A percentile compares a stretch with the other conserved stretches of the same genome.
These are phyloP conservation scores for Magnolia sinica DNA, from an alignment of 164 flowering plant species.

Conservation along the genomic window DNA sequence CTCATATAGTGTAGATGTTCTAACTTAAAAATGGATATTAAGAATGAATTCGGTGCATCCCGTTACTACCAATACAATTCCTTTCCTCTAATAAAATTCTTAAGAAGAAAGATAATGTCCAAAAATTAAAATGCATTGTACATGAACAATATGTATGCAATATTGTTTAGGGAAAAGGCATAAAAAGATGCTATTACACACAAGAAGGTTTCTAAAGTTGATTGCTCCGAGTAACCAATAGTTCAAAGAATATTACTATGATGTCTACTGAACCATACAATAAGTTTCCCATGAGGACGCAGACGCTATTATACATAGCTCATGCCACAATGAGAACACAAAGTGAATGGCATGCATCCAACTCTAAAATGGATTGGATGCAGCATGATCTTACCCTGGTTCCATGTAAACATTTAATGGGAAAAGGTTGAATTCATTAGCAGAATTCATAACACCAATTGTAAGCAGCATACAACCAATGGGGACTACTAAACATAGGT, in stretches of 20 bases:
- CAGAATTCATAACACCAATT: neutral
- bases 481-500: constrained; percentile 3
- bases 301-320: neutral
- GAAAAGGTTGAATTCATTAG: neutral
- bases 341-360: neutral
- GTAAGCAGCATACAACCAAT: neutral
- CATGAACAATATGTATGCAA: neutral
- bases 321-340: neutral
- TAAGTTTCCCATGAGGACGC: neutral
- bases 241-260: neutral
- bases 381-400: neutral
- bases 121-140: neutral
- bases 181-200: neutral
- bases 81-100: neutral
- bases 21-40: neutral
- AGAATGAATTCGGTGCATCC: neutral
- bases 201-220: too few species aligned
- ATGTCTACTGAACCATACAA: neutral
- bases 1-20: neutral
- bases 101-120: neutral
- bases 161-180: neutral
- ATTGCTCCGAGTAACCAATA: too few species aligned
- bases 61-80: neutral
- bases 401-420: neutral
- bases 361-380: neutral